Percentiles rank a stretch among this genome's conserved stretches.
These are phyloP conservation scores for Diaporthe citri DNA, from an alignment of 2,329 filamentous ascomycete genomes.

Conservation along the genomic window DNA sequence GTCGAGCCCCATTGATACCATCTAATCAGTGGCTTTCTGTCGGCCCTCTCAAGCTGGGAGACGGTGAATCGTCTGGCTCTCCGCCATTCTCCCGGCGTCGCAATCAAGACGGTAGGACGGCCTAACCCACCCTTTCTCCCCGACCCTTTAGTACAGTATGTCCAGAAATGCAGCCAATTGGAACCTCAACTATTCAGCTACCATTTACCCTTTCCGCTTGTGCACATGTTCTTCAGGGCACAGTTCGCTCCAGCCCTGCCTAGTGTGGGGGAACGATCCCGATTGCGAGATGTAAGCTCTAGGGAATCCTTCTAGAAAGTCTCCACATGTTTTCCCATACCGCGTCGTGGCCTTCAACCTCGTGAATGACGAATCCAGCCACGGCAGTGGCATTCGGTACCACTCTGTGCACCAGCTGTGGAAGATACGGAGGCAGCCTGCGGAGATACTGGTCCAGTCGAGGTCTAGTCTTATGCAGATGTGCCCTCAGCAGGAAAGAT, in stretches of 20 bases:
- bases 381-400: not conserved
- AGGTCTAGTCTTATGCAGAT: not conserved
- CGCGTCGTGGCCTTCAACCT: not conserved
- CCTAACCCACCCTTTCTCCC: not conserved
- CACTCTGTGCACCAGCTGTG: not conserved
- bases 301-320: not conserved
- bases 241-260: not conserved
- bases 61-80: not conserved
- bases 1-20: not conserved
- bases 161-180: not conserved
- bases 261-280: slow-evolving; percentile 13
- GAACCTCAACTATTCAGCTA: not conserved
- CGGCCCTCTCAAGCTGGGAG: not conserved
- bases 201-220: not conserved
- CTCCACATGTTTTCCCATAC: not conserved
- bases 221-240: not conserved
- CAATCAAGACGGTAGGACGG: too few species aligned
- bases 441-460: not conserved
- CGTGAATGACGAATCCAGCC: not conserved
- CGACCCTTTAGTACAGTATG: not conserved
- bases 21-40: not conserved
- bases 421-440: not conserved
- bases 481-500: not conserved
- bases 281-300: slow-evolving; percentile 23
- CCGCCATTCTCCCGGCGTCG: not conserved